Conservation (phyloP, 73 alveolate species). For the Paramecium tetraurelia region DNA sequence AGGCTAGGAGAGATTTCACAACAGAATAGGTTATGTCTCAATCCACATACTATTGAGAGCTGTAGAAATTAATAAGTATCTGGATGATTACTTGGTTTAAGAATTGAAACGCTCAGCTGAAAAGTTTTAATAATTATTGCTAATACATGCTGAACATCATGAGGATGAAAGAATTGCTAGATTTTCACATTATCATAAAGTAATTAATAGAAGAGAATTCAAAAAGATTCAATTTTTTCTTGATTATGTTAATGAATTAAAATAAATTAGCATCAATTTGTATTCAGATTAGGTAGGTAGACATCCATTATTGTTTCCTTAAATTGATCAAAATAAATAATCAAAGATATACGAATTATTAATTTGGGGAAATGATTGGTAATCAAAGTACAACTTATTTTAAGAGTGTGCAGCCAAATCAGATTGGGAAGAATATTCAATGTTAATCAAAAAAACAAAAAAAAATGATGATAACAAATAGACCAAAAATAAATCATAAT, state of each 20-base stretch:
- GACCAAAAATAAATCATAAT: not conserved
- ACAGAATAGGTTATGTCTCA: not conserved
- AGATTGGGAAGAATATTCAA: not conserved
- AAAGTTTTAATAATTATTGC: not conserved
- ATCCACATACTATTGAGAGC: not conserved
- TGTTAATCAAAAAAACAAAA: not conserved
- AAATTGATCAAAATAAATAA: not conserved
- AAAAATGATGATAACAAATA: not conserved
- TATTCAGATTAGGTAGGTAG: not conserved
- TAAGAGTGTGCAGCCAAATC: not conserved
- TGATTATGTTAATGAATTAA: constrained; percentile 5
- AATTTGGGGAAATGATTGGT: not conserved
- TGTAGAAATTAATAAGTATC: not conserved
- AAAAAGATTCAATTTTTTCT: not conserved
- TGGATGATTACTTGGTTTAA: not conserved
- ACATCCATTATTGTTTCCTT: not conserved
- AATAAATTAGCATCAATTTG: not conserved
- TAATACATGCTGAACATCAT: not conserved
- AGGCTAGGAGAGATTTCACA: not conserved
- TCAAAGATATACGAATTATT: not conserved
- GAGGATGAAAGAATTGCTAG: not conserved
- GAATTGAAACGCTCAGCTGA: not conserved
- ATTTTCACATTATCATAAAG: not conserved
- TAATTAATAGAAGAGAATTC: not conserved
- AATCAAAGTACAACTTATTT: not conserved